Conservation (phyloP, 345 rosid genomes). For the Lepidium africanum region DNA sequence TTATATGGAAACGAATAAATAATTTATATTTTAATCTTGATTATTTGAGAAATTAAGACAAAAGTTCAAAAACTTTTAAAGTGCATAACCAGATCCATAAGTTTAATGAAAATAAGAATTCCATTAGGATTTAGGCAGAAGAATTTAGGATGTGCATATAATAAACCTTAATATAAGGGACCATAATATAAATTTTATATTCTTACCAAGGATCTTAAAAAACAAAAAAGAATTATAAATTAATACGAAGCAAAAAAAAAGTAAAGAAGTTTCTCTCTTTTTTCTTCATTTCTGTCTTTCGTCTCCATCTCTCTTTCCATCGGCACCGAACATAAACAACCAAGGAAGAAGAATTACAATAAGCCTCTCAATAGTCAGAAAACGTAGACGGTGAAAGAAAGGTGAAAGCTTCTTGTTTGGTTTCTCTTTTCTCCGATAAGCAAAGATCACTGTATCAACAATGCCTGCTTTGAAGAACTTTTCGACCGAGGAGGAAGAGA, state of each 20-base stretch:
- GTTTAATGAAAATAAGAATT: neutral
- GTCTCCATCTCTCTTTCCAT: slow-evolving; percentile 7
- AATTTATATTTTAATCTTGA: neutral
- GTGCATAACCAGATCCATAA: neutral
- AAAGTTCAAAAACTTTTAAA: neutral
- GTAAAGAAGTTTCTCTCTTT: slow-evolving; percentile 20
- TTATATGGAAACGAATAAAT: neutral
- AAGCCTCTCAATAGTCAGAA: neutral
- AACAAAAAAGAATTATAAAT: neutral
- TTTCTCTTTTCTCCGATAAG: neutral
- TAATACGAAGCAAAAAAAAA: neutral
- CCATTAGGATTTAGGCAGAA: neutral
- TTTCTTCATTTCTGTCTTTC: slow-evolving; percentile 19
- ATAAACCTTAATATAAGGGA: neutral
- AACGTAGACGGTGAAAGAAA: neutral
- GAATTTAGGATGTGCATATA: neutral
- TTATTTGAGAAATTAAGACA: fast-evolving
- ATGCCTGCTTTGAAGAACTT: slow-evolving; percentile 83
- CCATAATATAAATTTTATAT: no score
- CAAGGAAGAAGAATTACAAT: neutral
- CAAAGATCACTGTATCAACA: slow-evolving; percentile 15
- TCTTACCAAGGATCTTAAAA: neutral
- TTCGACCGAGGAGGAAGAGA: slow-evolving; percentile 36
- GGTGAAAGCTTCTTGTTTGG: neutral
- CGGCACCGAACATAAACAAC: slow-evolving; percentile 12